Base-by-base conservation (phyloP, 169 alveolate species). In the Cryptosporidium meleagridis region DNA sequence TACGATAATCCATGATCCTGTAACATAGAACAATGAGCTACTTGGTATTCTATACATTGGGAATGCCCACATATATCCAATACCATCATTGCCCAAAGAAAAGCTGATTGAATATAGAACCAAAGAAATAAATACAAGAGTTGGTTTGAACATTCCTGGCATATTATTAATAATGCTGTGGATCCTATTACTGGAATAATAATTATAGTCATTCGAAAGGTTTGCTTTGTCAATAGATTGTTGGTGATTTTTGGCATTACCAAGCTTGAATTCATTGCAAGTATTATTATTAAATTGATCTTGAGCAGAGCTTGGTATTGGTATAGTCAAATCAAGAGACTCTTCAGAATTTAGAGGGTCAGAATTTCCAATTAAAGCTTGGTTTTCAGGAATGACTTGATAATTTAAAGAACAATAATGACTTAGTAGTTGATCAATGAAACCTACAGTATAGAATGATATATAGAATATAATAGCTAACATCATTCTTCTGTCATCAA, bases 31-130 rank as follows among this genome's bases (percentile, higher is more conserved):
- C 7, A 80, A 21, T 44, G 89, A 37, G 41, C 75, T 80, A 12
- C 62, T 41, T 21, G 89, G 75, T 29, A 41, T 51, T 51, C 75
- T 59, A 33, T 80, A 80, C 73, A 80, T 59, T 18, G 89, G 89
- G 65, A 62, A 80, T 26, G 89, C 73, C 89, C 89, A 80, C 75
- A 80, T 61, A 80, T 80, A 80, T 41, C 89, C 89, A n/a, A 80
- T 80, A 23, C 75, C 75, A 39, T 80, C 29, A 29, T 62, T 45
- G 0, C 62, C 65, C 14, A 80, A 29, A 16, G 80, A 62, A 45
- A 80, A 80, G 29, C 89, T 80, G 8, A 80, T 59, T 21, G 75
- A 62, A 29, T 41, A 59, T 12, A 80, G 16, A 12, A 65, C 51
- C 51, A 80, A 44, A 23, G 89, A 61, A 5, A 62, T 44, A 29